Evolutionary conservation across 192 early-diverging fungal genomes (phyloP), one percentile per base, ranked within the genome.

Genomic region (Backusella westeae): DNA sequence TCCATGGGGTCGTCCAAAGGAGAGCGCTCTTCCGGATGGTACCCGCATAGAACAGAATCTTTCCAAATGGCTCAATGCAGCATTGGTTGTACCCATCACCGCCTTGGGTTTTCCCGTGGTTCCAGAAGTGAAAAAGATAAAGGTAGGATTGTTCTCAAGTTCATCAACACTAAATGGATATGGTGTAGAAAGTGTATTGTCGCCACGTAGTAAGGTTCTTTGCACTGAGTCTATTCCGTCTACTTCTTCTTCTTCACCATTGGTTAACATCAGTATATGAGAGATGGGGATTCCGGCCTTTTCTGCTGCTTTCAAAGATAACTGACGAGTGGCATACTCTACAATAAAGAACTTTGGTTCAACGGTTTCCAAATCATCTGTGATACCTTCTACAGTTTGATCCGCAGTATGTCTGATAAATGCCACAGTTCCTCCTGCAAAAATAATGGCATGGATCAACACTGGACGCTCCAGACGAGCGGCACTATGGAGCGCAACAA

Each of bases 21-120:
- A 21, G 5, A 53, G 1, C 7, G 8, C 4, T 53, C 4, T 53
- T 21, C 21, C 3, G 2, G 19, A 2, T n/a, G 5, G 19, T 21
- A 0, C 6, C 3, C 0, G 3, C 4, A 0, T n/a, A n/a, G 21
- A 0, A n/a, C 0, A 52, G 49, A 0, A 14, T 6, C 0, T 0
- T 4, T 52, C 2, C 7, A 53, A 7, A 21, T 6, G 19, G 21
- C 1, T 7, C 7, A 53, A 6, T 53, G 3, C 5, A 6, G 21
- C 6, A 8, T n/a, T 53, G 21, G 1, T 6, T 21, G 52, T 53
- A n/a, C 1, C 1, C 1, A 21, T n/a, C 6, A 53, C 52, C 3
- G 52, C 21, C 21, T 53, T 53, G 6, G 6, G 0, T 4, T n/a
- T 53, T n/a, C 52, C 52, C 6, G 52, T 53, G 8, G 52, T 21